phyloP scores from a whole-genome alignment of 257 asterid species.

The Capsicum baccatum region DNA sequence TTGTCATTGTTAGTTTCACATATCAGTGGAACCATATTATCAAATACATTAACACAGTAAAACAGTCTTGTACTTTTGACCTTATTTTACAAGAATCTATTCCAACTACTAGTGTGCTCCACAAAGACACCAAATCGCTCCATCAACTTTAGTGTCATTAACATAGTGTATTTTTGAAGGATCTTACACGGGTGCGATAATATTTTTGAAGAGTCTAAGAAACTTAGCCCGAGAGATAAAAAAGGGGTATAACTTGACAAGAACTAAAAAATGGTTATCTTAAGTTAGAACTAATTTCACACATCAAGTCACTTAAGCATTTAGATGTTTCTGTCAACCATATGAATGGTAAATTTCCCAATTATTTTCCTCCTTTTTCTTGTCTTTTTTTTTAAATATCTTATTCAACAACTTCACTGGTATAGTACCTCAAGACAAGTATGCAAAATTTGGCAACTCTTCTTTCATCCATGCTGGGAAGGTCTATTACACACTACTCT shows the following conservation, averaged over 20 bases:
- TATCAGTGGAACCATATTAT: background rate
- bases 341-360: too few species aligned
- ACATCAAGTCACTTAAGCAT: too few species aligned
- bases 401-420: too few species aligned
- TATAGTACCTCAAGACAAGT: too few species aligned
- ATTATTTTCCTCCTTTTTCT: too few species aligned
- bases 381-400: too few species aligned
- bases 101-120: constrained; percentile 88
- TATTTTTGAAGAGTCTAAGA: constrained; percentile 56
- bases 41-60: background rate
- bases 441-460: too few species aligned
- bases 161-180: constrained; percentile 68
- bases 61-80: constrained; percentile 74
- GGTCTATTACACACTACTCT: too few species aligned
- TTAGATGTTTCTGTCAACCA: too few species aligned
- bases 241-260: background rate
- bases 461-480: too few species aligned
- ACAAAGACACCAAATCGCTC: constrained; percentile 94
- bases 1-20: background rate
- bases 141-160: constrained; percentile 96
- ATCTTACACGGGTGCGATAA: too few species aligned
- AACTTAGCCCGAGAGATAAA: constrained; percentile 74
- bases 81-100: constrained; percentile 81
- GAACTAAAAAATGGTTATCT: background rate
- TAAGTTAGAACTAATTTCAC: background rate